These are phyloP conservation scores for Cyberlindnera nakhonratchasimensis DNA, from an alignment of 805 yeast species.

Conservation along the genomic window DNA sequence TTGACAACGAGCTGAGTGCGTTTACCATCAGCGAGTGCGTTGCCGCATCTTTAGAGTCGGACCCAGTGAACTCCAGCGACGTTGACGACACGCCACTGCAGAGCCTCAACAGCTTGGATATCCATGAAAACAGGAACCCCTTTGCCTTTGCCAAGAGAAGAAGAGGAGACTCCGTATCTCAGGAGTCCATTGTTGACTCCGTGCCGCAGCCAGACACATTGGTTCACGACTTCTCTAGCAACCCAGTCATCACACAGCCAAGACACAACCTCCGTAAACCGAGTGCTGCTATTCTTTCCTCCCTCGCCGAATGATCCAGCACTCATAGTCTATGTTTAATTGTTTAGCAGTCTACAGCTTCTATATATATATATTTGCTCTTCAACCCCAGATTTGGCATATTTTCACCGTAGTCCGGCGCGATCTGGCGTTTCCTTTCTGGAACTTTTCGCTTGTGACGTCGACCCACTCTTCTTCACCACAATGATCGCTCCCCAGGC, in stretches of 20 bases:
- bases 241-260: constrained; percentile 16
- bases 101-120: neutral
- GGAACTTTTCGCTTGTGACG: neutral
- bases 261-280: constrained; percentile 16
- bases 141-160: constrained; percentile 6
- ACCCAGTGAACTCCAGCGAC: constrained; percentile 6
- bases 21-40: neutral
- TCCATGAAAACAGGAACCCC: constrained; percentile 5
- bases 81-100: neutral
- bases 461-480: too few relatives aligned
- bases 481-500: too few relatives aligned
- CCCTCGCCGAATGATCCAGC: neutral
- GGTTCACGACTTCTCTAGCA: constrained; percentile 11
- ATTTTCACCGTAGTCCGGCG: neutral
- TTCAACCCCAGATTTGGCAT: neutral
- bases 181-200: constrained; percentile 5
- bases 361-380: neutral
- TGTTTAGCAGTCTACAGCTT: neutral
- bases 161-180: constrained; percentile 1
- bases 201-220: neutral
- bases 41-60: neutral
- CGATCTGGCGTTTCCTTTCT: neutral
- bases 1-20: constrained; percentile 16
- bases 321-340: neutral
- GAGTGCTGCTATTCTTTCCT: constrained; percentile 8